Percentiles rank a stretch among this genome's conserved stretches.
These are phyloP conservation scores for Aurinia saxatilis DNA, from an alignment of 345 rosid genomes.

Conservation along the genomic window DNA sequence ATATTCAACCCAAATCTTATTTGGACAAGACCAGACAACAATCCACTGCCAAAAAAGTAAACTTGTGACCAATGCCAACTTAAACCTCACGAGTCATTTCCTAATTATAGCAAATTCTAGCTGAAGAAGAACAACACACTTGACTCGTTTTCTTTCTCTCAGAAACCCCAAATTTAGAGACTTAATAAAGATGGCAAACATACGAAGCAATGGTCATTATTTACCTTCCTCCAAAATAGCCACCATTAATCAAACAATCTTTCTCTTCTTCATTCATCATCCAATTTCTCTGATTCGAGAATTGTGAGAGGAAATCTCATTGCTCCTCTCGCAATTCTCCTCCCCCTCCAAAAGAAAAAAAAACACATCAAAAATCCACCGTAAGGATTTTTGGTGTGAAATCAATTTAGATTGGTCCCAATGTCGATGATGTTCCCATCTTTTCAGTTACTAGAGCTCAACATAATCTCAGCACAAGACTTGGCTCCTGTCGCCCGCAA, in stretches of 20 bases:
- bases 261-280: constrained; percentile 1
- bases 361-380: no score
- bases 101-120: not conserved
- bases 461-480: constrained; percentile 81
- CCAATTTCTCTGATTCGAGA: not conserved
- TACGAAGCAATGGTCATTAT: not conserved
- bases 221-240: not conserved
- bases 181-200: not conserved
- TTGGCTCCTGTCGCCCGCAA: constrained; percentile 46
- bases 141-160: constrained; percentile 7
- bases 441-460: constrained; percentile 71
- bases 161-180: constrained; percentile 6
- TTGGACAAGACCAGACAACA: not conserved
- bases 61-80: not conserved
- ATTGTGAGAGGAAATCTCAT: constrained; percentile 8
- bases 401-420: not conserved
- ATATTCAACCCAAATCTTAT: not conserved
- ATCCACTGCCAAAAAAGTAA: not conserved
- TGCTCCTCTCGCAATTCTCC: constrained; percentile 18
- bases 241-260: constrained; percentile 10
- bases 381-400: not conserved
- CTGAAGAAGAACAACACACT: not conserved
- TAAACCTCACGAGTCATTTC: not conserved
- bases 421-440: constrained; percentile 45
- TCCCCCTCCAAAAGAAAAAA: not conserved